Conservation (phyloP, 176 grass and related monocot species). For the Bothriochloa decipiens region DNA sequence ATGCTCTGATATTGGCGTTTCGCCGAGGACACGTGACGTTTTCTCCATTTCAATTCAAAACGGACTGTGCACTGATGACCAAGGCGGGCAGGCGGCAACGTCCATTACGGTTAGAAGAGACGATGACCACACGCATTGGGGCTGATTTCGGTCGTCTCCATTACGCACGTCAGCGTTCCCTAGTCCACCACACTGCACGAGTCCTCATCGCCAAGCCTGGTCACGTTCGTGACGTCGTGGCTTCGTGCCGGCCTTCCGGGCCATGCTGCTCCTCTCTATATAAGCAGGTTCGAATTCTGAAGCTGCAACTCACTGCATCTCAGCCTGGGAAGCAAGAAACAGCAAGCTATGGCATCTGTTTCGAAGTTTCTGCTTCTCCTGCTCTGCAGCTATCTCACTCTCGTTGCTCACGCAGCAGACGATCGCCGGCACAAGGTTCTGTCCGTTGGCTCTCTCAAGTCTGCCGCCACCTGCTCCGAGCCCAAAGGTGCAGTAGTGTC, state of each 20-base stretch:
- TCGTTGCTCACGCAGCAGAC: constrained; percentile 1
- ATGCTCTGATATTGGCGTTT: no score
- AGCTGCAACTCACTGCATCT: neutral
- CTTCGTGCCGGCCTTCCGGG: neutral
- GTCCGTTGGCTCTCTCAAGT: constrained; percentile 1
- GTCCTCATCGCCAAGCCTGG: constrained; percentile 14
- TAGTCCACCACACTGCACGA: constrained; percentile 15
- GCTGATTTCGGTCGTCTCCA: neutral
- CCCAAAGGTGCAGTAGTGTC: constrained; percentile 22
- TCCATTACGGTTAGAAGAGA: neutral
- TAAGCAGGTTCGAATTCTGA: neutral
- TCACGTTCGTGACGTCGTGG: neutral
- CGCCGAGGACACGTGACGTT: no score
- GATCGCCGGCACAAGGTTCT: constrained; percentile 28
- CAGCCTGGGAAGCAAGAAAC: constrained; percentile 10
- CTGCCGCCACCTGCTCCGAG: constrained; percentile 38
- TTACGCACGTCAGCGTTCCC: neutral
- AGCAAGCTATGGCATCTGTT: constrained; percentile 19
- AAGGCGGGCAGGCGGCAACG: neutral
- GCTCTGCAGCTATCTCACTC: neutral
- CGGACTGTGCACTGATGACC: constrained; percentile 9
- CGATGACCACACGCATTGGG: neutral
- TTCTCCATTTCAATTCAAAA: neutral
- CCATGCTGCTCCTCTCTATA: neutral
- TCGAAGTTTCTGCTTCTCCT: constrained; percentile 1